These are phyloP conservation scores for Capillidium heterosporum DNA, from an alignment of 371 early-diverging fungal genomes.

Conservation along the genomic window DNA sequence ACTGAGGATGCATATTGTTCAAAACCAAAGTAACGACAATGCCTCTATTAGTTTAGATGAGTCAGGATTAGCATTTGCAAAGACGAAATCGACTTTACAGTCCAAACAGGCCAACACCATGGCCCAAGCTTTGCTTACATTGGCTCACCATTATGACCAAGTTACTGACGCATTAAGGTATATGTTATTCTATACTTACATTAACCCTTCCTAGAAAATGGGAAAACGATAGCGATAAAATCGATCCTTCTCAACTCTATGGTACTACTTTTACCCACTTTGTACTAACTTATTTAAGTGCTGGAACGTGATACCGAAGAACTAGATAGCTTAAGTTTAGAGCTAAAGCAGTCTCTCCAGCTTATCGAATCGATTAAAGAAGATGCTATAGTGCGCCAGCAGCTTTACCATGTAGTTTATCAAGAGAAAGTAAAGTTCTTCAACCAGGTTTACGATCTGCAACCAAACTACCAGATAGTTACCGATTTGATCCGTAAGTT, in stretches of 20 bases:
- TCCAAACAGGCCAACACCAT: constrained; percentile 15
- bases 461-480: background rate
- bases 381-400: constrained; percentile 6
- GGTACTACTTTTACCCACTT: background rate
- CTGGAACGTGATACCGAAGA: constrained; percentile 15
- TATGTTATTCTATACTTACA: background rate
- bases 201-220: background rate
- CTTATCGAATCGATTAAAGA: constrained; percentile 5
- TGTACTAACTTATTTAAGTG: constrained; percentile 9
- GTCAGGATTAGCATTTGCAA: constrained; percentile 14
- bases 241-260: background rate
- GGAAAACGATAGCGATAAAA: background rate
- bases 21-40: background rate
- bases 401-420: constrained; percentile 1
- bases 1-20: too few relatives aligned
- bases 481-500: too few relatives aligned
- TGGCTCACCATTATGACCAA: constrained; percentile 19
- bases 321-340: constrained; percentile 13
- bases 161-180: constrained; percentile 17
- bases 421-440: constrained; percentile 1
- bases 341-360: constrained; percentile 14
- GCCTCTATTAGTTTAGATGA: constrained; percentile 15
- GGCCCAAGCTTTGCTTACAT: constrained; percentile 16
- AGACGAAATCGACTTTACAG: constrained; percentile 15
- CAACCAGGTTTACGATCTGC: background rate